Evolutionary conservation across 2,329 filamentous ascomycete species (phyloP), one percentile per base, ranked within the genome.

Genomic region (Cercospora citrullina): DNA sequence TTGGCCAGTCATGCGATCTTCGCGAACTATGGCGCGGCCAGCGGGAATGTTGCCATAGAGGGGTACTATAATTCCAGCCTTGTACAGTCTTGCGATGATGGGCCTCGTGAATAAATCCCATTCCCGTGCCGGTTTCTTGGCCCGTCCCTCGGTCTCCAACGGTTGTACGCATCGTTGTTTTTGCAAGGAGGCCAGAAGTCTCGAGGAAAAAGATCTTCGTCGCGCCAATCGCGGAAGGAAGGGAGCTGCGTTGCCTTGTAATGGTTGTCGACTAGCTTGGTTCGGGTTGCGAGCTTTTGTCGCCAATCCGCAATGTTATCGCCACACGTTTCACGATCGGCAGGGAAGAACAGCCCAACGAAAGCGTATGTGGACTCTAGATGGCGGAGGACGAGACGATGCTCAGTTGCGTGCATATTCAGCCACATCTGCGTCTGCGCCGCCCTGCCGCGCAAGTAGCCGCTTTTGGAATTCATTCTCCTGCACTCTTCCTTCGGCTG

Each of bases 21-120:
- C 75, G 31, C 73, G 75, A 2, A 79, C 79, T 3, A 79, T 77
- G 9, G 79, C 81, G 58, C 79, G 73, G 5, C 83, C 82, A 4
- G 77, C 72, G 58, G 77, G 74, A 4, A 74, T 36, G 2, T 65
- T 66, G 10, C 71, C 68, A 63, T 77, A 78, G 33, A 21, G 79
- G 75, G 6, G 45, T 0, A 10, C 1, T 7, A 51, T 23, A 5
- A 51, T 51, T 5, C 45, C 45, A 2, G 45, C 9, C 5, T 51
- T 51, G 10, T 51, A 51, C 45, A 51, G 12, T 6, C 45, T 21
- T 26, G 45, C 45, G 10, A 51, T 51, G 45, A 51, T 23, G 5
- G 45, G 45, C 4, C 45, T 51, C 4, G 45, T 51, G 18, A 74
- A 74, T n/a, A 77, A 70, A 68, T 80, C 78, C 81, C 81, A 84